A percentile compares a stretch with the other conserved stretches of the same genome.
These are phyloP conservation scores for Coniophora puteana DNA, from an alignment of 1,284 basidiomycete species.

Conservation along the genomic window DNA sequence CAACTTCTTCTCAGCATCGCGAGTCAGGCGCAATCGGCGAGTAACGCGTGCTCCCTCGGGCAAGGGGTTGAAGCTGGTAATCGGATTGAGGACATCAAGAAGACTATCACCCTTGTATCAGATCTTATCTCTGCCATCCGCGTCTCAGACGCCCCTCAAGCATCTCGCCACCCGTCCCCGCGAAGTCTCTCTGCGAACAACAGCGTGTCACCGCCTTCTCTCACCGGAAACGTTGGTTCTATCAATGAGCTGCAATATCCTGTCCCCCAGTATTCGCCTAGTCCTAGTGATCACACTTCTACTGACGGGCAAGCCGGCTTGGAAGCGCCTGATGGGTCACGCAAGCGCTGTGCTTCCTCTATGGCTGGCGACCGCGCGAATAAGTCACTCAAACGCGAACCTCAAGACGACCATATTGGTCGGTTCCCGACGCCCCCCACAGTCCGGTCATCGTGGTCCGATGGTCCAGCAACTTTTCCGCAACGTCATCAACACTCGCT, in stretches of 20 bases:
- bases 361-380: constrained; percentile 54
- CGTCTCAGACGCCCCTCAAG: constrained; percentile 33
- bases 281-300: constrained; percentile 17
- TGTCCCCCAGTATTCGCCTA: constrained; percentile 18
- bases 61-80: constrained; percentile 41
- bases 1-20: constrained; percentile 38
- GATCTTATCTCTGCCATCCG: constrained; percentile 45
- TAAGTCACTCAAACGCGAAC: constrained; percentile 67
- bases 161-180: constrained; percentile 24
- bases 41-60: constrained; percentile 43
- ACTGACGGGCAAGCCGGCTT: constrained; percentile 12
- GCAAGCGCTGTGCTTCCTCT: constrained; percentile 68
- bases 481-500: constrained; percentile 32
- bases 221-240: constrained; percentile 13
- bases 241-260: no score
- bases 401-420: constrained; percentile 46
- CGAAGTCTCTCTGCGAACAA: constrained; percentile 18
- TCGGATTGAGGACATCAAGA: constrained; percentile 44
- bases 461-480: constrained; percentile 20
- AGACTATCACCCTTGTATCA: constrained; percentile 43
- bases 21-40: constrained; percentile 43
- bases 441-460: constrained; percentile 26
- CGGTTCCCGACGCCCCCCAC: constrained; percentile 21
- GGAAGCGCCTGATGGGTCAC: constrained; percentile 28
- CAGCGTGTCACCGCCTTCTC: constrained; percentile 14